Conservation (phyloP, 768 basidiomycete genomes). For the Kwoniella pini region DNA sequence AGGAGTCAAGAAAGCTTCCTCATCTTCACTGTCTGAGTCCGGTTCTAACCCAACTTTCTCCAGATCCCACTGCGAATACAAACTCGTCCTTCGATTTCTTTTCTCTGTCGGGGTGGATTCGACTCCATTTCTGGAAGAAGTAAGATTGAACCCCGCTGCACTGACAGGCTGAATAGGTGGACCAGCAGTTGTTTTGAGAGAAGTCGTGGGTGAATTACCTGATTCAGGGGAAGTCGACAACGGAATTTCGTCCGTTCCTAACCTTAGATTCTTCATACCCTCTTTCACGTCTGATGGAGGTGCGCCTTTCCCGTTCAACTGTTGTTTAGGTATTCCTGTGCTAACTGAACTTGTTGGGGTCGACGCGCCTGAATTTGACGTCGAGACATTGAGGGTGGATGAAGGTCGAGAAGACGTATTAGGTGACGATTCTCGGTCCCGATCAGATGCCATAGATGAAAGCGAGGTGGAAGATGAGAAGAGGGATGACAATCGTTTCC, state of each 20-base stretch:
- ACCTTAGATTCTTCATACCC: conserved; percentile 6
- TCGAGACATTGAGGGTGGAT: conserved; percentile 22
- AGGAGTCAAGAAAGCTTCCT: conserved; percentile 47
- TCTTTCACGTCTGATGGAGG: background rate
- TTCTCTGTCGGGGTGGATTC: conserved; percentile 1
- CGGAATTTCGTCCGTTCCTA: conserved; percentile 10
- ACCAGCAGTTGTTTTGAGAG: conserved; percentile 9
- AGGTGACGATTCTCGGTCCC: conserved; percentile 9
- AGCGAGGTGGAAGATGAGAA: conserved; percentile 44
- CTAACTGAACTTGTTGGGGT: conserved; percentile 27
- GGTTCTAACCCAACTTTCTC: conserved; percentile 41
- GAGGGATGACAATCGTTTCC: conserved; percentile 42
- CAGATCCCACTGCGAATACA: conserved; percentile 51
- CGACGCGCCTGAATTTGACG: conserved; percentile 31
- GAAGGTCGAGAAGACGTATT: conserved; percentile 15
- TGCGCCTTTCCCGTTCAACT: conserved; percentile 17
- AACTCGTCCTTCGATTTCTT: conserved; percentile 27
- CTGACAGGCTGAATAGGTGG: conserved; percentile 19
- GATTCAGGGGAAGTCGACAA: conserved; percentile 26
- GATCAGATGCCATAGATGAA: conserved; percentile 21
- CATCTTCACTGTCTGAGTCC: conserved; percentile 35
- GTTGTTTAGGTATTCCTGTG: background rate
- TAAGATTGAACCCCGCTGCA: background rate
- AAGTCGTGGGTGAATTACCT: conserved; percentile 10
- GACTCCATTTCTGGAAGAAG: background rate